Base-by-base conservation (phyloP, 805 yeast species). In the Yarrowia sp. region DNA sequence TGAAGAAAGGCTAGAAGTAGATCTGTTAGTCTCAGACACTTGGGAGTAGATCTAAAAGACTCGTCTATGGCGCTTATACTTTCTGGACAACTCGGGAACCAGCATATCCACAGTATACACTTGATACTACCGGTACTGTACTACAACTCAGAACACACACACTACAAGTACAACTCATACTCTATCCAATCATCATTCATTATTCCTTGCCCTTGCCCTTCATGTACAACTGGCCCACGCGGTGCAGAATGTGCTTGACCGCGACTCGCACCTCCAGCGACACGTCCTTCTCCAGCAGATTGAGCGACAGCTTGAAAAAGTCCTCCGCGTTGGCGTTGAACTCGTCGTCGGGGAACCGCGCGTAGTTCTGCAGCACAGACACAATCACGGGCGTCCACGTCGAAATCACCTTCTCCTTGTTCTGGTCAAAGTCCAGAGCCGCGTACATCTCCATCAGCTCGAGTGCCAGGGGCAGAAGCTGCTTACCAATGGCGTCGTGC, bases 301-400 rank as follows among this genome's bases (percentile, higher is more conserved):
- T 73, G 14, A 73, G 68, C 6, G 68, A 65, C 31, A 67, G 69
- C 12, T 69, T 69, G 62, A 73, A 73, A 31, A 73, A 67, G 31
- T 62, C 66, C 32, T 62, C 67, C 6, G 68, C 67, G 27, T 69
- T 70, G 31, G 65, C 65, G n/a, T 65, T 66, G 60, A 74, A 72
- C 49, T 74, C 73, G 12, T 63, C 63, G 35, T 65, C 88, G 67
- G 87, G 88, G 66, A 94, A 80, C 69, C 85, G 88, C 49, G 84
- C 82, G 69, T 86, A 87, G 2, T 96, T 97, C 71, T 88, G 91
- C 65, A 87, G 76, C 22, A 94, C 87, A 71, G 88, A 96, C 32
- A 89, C 87, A 38, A 93, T 90, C 18, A 94, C 97, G 0, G 98
- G 97, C 68, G 88, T 81, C 96, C 97, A 87, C 3, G 96, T 86